Base-by-base conservation (phyloP, 768 basidiomycete genomes). In the Pleurotus tuoliensis region DNA sequence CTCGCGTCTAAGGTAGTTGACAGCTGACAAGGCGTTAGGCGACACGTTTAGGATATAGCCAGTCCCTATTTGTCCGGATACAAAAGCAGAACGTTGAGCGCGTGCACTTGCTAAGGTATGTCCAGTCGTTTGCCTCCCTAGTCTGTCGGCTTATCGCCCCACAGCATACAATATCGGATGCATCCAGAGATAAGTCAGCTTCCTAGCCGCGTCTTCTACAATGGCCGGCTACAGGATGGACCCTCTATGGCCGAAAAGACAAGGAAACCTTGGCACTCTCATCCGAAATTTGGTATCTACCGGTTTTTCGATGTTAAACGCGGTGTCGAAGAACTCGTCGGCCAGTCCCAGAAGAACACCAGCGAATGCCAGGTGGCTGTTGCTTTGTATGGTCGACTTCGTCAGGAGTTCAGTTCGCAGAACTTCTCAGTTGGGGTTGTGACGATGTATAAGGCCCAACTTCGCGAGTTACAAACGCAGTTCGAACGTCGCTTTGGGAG, bases 121-220 rank as follows among this genome's bases (percentile, higher is more conserved):
- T 60, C 12, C 30, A 34, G 30, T 15, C 16, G 20, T 55, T 30
- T 52, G 37, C 16, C 25, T 55, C 20, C 11, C 58, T 30, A 34
- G 18, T 13, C 25, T 9, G 4, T 12, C 7, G 49, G 20, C 27
- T 59, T 52, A 25, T 48, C 49, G 45, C 18, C 20, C 44, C 20
- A 44, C 57, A 98, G 96, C 63, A 98, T 99, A 41, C 97, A 99
- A 73, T 99, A 99, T 67, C 95, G 97, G 61, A 99, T 99, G 97
- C 95, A 99, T 67, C 96, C 96, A 1, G 87, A 92, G 51, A 98
- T 98, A 66, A 96, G 94, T 59, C 76, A 76, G 50, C 80, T 99
- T 15, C 97, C 97, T 0, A 97, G 94, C 58, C 79, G 77, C 46
- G 71, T 94, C 1, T 99, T 99, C 73, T 99, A 99, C 67, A 73